Evolutionary conservation across 2,329 filamentous ascomycete species (phyloP), one percentile per base, ranked within the genome.

Genomic region (Colletotrichum sp.): DNA sequence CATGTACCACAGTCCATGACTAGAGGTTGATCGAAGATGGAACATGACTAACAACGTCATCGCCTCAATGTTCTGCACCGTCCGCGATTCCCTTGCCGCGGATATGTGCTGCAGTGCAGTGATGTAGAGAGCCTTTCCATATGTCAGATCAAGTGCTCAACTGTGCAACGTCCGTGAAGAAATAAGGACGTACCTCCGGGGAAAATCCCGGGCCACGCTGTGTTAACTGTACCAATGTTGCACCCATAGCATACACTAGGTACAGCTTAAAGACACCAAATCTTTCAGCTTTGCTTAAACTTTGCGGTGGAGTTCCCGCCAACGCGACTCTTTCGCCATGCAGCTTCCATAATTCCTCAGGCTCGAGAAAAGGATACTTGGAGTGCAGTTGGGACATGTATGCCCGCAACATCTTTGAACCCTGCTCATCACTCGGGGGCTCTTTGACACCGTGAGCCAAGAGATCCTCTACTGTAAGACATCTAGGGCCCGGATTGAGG

Each of bases 1-100:
- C 85, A 90, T 88, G 78, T 90, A 90, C 88, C 88, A 90, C 65
- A 90, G 84, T 10, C 88, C 88, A 73, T 88, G 87, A 36, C 87
- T 88, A 1, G 88, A 88, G 12, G 87, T 85, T 2, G 87, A 89
- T 9, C 89, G 85, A 4, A 90, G 82, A 78, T 90, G 88, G 77
- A 89, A 90, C 5, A 90, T 81, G 5, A 89, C 87, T 5, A 89
- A 80, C 16, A 90, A 82, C 0, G 87, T 84, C 87, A 90, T 90
- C 13, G 88, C 88, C 78, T 90, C 87, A 18, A 90, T 87, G 59
- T 90, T 90, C 26, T 90, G 85, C 1, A 88, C 84, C 1, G 88
- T 88, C 36, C 87, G 84, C 9, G 87, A 86, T 69, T 89, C 88
- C 26, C 86, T 83, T 65, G 88, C 88, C 8, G 86, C 86, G 13